Conservation (phyloP, 164 flowering plant species). For the Liquidambar formosana region DNA sequence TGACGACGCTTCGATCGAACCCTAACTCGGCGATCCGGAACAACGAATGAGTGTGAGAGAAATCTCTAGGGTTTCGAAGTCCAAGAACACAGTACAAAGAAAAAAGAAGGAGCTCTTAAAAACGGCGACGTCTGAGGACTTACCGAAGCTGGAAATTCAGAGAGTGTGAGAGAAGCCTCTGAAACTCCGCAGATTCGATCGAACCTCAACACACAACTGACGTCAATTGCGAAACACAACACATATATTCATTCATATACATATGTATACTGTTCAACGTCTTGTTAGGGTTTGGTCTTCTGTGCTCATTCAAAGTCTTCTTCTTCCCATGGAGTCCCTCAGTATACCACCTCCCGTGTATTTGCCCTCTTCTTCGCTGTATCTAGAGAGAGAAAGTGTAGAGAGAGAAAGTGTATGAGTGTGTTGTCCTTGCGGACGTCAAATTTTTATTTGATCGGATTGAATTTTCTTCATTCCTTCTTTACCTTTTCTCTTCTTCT, state of each 20-base stretch:
- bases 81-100: neutral
- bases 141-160: slow-evolving; percentile 12
- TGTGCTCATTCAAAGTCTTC: neutral
- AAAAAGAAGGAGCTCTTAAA: neutral
- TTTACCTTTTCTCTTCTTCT: slow-evolving; percentile 19
- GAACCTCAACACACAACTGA: neutral
- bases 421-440: slow-evolving; percentile 60
- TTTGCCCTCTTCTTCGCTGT: slow-evolving; percentile 35
- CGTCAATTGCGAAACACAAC: neutral
- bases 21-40: slow-evolving; percentile 16
- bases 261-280: neutral
- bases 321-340: neutral
- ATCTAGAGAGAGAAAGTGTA: slow-evolving; percentile 13
- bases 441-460: slow-evolving; percentile 48
- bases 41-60: slow-evolving; percentile 3
- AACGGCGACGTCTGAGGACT: slow-evolving; percentile 5
- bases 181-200: neutral
- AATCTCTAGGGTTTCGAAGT: slow-evolving; percentile 2
- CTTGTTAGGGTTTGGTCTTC: slow-evolving; percentile 1
- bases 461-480: slow-evolving; percentile 37
- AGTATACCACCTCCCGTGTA: slow-evolving; percentile 9
- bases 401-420: slow-evolving; percentile 15
- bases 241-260: neutral
- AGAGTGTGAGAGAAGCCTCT: neutral
- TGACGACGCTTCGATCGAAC: slow-evolving; percentile 20